Evolutionary conservation across 208 protist genomes (phyloP).

Genomic region (Wallacemonas collosoma): DNA sequence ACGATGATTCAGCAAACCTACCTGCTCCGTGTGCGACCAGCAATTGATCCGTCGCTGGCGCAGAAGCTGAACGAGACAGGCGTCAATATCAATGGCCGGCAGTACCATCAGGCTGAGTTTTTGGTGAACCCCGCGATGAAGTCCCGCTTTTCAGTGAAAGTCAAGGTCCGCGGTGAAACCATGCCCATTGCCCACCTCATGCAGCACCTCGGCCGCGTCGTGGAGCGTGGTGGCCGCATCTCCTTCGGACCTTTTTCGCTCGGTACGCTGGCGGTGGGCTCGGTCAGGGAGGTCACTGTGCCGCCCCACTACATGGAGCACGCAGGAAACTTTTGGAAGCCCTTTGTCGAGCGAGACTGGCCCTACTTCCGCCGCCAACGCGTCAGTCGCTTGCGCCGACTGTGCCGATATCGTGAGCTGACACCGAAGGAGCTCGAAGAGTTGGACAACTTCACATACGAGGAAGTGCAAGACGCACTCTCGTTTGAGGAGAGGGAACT

Average conservation of each 20-base stretch:
- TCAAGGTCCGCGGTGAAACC: slow-evolving; percentile 76
- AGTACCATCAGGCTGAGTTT: slow-evolving; percentile 67
- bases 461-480: slow-evolving; percentile 78
- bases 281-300: slow-evolving; percentile 84
- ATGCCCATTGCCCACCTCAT: slow-evolving; percentile 81
- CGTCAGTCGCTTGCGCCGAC: slow-evolving; percentile 54
- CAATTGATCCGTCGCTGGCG: slow-evolving; percentile 83
- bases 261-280: slow-evolving; percentile 72
- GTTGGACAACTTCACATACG: slow-evolving; percentile 87
- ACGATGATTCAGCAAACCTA: slow-evolving; percentile 88
- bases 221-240: slow-evolving; percentile 83
- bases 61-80: slow-evolving; percentile 87
- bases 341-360: slow-evolving; percentile 91
- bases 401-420: slow-evolving; percentile 74
- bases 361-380: slow-evolving; percentile 86
- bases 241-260: slow-evolving; percentile 87
- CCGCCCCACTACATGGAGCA: slow-evolving; percentile 75
- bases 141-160: slow-evolving; percentile 81
- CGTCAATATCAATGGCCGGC: slow-evolving; percentile 77
- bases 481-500: slow-evolving; percentile 74
- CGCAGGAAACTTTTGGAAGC: slow-evolving; percentile 68
- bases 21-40: slow-evolving; percentile 76
- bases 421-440: slow-evolving; percentile 82
- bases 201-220: slow-evolving; percentile 78
- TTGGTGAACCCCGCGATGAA: slow-evolving; percentile 82